Evolutionary conservation across 176 grass and related monocot species (phyloP).

Genomic region (Puccinellia tenuiflora): DNA sequence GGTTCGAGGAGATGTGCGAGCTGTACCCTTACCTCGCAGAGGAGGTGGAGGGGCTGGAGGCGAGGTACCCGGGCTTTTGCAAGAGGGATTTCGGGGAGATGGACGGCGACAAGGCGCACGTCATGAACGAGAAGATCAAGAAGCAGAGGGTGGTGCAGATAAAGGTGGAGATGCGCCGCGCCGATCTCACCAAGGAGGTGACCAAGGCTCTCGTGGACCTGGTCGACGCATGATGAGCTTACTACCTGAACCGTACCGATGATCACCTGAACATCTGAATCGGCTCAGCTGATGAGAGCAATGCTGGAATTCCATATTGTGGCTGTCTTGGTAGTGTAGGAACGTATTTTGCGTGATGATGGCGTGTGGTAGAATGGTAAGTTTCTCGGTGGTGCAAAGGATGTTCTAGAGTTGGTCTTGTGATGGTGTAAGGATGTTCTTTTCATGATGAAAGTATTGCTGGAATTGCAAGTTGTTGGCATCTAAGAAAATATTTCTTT

Average conservation of each 20-base stretch:
- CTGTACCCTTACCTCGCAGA: conserved; percentile 36
- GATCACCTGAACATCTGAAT: neutral
- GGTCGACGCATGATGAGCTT: neutral
- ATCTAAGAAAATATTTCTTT: no score
- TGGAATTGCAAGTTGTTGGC: neutral
- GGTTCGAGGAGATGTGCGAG: neutral
- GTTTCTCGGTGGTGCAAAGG: neutral
- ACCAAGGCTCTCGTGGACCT: conserved; percentile 23
- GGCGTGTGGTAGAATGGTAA: neutral
- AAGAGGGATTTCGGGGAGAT: conserved; percentile 42
- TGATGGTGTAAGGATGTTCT: neutral
- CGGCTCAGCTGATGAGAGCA: neutral
- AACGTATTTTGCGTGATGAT: neutral
- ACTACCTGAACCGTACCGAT: neutral
- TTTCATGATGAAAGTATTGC: neutral
- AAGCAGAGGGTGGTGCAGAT: conserved; percentile 17
- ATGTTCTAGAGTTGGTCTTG: neutral
- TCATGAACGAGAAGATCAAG: conserved; percentile 53
- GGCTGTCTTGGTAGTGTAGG: neutral
- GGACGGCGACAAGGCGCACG: conserved; percentile 23
- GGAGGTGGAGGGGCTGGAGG: conserved; percentile 21
- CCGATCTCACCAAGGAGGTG: conserved; percentile 31
- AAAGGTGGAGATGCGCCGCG: neutral
- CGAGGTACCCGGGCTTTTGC: neutral
- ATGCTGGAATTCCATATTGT: neutral